Base-by-base conservation (phyloP, 306 rosid species). In the Dryas alaskensis region DNA sequence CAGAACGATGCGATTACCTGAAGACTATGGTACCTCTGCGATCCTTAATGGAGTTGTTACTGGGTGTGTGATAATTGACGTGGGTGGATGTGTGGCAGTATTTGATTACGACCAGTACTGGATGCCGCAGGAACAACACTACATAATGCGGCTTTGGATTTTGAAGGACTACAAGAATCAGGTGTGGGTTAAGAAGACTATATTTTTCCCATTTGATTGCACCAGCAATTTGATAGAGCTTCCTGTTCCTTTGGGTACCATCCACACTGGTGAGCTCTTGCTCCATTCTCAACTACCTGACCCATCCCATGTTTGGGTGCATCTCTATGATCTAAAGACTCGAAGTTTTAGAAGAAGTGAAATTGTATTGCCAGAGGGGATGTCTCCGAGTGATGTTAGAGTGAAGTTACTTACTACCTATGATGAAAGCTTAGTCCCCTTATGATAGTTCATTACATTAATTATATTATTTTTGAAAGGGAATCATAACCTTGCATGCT, bases 111-210 rank as follows among this genome's bases (percentile, higher is more conserved):
- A 58, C 16, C 8, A 8, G 19, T 37, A 39, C 6, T 46, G 45
- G 66, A 47, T 12, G 4, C 19, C 19, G 4, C 10, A 10, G 31
- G 43, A 31, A 1, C 39, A 57, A 47, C 5, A 25, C 5, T 31
- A 44, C 14, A 19, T 22, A 0, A 53, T 44, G 42, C 46, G 14
- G 45, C 39, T 45, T 10, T 72, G 76, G 67, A 31, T 72, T 8
- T 72, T 72, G 47, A n/a, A 47, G 58, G 47, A 72, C 47, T 46
- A 25, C 25, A 9, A 71, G 13, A 71, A 55, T 19, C 22, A 71
- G 4, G 65, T 19, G 22, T 71, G 65, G 66, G 5, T 46, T 44
- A 46, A 72, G 47, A 25, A 72, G 44, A 48, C 27, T 1, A 60
- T 58, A 11, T 46, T 17, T 3, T 10, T 70, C 40, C 52, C 52